These are phyloP conservation scores for Marsdenia floribunda DNA, from an alignment of 257 asterid species.

Conservation along the genomic window DNA sequence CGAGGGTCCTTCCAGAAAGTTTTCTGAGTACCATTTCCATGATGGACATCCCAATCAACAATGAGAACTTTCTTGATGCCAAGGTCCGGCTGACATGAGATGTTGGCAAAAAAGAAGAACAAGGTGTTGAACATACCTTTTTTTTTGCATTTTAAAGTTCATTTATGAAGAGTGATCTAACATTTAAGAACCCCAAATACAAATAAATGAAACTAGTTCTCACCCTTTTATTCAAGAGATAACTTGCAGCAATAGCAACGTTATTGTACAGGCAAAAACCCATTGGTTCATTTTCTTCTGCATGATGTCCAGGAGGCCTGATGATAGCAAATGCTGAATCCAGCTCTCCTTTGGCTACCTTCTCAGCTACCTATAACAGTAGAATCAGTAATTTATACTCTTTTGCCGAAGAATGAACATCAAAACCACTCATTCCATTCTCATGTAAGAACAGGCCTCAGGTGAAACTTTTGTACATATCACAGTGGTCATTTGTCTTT, in stretches of 20 bases:
- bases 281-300: conserved; percentile 80
- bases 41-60: conserved; percentile 99
- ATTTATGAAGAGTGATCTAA: conserved; percentile 7
- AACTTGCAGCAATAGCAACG: conserved; percentile 80
- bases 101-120: conserved; percentile 15
- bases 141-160: conserved; percentile 1
- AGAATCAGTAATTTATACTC: background rate
- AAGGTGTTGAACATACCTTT: background rate
- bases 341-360: conserved; percentile 79
- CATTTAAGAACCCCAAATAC: conserved; percentile 11
- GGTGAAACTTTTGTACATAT: background rate
- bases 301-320: conserved; percentile 99
- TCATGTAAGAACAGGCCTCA: background rate
- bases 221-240: conserved; percentile 73
- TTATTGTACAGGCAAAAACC: conserved; percentile 93
- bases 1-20: conserved; percentile 83
- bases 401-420: background rate
- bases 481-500: background rate
- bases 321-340: conserved; percentile 88
- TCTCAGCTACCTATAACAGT: conserved; percentile 61
- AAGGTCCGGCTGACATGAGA: conserved; percentile 53
- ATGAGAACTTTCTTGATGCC: conserved; percentile 74
- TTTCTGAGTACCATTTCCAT: conserved; percentile 96
- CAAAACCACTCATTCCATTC: background rate
- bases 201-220: conserved; percentile 28